Base-by-base conservation (phyloP, 2,329 filamentous ascomycete species). In the Seiridium cupressi region DNA sequence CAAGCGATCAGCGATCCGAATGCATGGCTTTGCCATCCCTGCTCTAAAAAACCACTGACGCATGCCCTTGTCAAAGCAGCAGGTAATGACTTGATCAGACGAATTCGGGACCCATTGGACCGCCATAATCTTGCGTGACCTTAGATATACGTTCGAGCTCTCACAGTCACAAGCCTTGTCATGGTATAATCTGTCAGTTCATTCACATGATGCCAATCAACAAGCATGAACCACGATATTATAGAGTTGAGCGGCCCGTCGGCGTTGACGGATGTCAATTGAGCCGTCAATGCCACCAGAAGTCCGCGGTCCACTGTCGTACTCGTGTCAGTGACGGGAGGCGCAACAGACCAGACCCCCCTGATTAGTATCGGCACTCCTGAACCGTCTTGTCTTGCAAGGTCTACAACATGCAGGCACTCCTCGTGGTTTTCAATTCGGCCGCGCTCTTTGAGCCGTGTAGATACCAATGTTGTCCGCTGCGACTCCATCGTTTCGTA, bases 41-140 rank as follows among this genome's bases (percentile, higher is more conserved):
- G 49, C 49, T n/a, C n/a, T 35, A 51, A 51, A 51, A 53, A 35
- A 35, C 49, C 32, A 53, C 34, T 38, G 49, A 53, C 49, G 49
- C 49, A 53, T 8, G 34, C 49, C 49, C 49, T n/a, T 53, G 32
- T 53, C 34, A 35, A n/a, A 38, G 49, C 49, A 38, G 10, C 49
- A 35, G 32, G 49, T 35, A 53, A 53, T 8, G 38, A 53, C 32
- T 34, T 53, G 49, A 32, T 53, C 49, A 34, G 49, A 31, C 49
- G 34, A 53, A 36, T 13, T 53, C 34, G 31, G 11, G 32, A 53
- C 49, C 35, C 35, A 34, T 13, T 36, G 9, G n/a, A 53, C 49
- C 18, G 34, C 7, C 38, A 42, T 13, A 26, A 26, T 26, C 18
- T 26, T 26, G 18, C 18, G 13, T 42, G 13, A 42, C 38, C 38